phyloP scores from a whole-genome alignment of 257 asterid genomes.

The Nicotiana noctiflora region DNA sequence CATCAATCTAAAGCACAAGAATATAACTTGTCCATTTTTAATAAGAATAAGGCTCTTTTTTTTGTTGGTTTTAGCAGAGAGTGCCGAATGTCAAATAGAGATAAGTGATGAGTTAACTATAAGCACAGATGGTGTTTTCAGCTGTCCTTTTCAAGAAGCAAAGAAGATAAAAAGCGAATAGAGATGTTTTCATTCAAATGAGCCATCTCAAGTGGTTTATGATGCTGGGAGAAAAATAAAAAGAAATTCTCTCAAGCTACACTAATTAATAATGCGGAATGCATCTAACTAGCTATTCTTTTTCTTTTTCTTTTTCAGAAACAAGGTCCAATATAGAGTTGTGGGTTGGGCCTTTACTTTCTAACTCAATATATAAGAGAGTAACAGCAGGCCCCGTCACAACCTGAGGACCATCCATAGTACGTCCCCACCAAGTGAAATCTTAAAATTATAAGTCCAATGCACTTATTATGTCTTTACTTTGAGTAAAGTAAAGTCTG shows the following conservation, averaged over 20 bases:
- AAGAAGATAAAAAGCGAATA: neutral
- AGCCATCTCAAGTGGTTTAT: no score
- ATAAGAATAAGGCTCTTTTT: neutral
- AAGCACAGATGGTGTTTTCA: conserved; percentile 9
- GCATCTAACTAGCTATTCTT: neutral
- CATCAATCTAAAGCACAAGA: neutral
- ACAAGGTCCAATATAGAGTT: no score
- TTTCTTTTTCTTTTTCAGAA: no score
- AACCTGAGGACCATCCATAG: conserved; percentile 10
- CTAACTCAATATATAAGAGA: neutral
- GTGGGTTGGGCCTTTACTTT: neutral
- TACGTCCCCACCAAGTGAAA: conserved; percentile 1
- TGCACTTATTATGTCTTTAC: neutral
- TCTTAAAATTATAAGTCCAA: neutral
- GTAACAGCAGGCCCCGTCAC: neutral
- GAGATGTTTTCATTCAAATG: neutral
- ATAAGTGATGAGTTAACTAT: neutral
- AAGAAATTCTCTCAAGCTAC: neutral
- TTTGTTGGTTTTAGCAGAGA: neutral
- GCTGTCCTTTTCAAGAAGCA: neutral
- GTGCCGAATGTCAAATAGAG: neutral
- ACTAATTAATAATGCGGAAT: neutral
- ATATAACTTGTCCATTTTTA: neutral
- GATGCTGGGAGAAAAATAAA: neutral
- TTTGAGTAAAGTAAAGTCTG: neutral